Percentiles rank a stretch among this genome's conserved stretches.
Conservation (phyloP, 345 rosid genomes). For the Pugionium cornutum region DNA sequence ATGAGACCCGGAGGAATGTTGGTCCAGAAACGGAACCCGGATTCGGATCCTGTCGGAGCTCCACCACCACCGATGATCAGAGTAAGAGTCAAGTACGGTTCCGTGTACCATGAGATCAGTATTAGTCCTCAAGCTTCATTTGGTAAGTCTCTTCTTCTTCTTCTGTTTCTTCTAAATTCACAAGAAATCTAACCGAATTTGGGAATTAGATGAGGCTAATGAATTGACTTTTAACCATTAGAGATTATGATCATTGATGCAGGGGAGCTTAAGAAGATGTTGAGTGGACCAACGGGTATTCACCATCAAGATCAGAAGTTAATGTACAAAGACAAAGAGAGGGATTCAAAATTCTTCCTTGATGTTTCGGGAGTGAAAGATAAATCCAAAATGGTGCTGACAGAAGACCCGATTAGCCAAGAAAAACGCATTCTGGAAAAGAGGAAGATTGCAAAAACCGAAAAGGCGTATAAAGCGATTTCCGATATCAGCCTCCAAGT, state of each 20-base stretch:
- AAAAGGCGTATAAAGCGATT: slow-evolving; percentile 83
- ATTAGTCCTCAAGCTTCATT: slow-evolving; percentile 88
- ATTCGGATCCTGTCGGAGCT: slow-evolving; percentile 58
- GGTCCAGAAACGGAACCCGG: slow-evolving; percentile 86
- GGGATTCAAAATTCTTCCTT: slow-evolving; percentile 86
- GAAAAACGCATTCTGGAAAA: slow-evolving; percentile 79
- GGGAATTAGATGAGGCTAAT: too few species aligned
- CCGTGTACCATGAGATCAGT: slow-evolving; percentile 74
- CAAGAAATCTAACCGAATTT: too few species aligned
- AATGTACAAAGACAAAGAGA: slow-evolving; percentile 85
- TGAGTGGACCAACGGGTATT: slow-evolving; percentile 82
- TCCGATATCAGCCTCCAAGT: slow-evolving; percentile 90
- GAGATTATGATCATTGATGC: not conserved
- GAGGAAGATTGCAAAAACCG: slow-evolving; percentile 82
- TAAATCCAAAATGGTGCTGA: slow-evolving; percentile 79
- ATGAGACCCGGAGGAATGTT: slow-evolving; percentile 99
- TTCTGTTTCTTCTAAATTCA: too few species aligned
- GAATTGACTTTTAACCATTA: too few species aligned
- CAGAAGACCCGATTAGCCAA: slow-evolving; percentile 87
- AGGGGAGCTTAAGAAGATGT: slow-evolving; percentile 98
- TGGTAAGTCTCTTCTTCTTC: slow-evolving; percentile 50
- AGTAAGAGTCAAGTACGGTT: slow-evolving; percentile 84
- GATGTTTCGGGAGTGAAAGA: slow-evolving; percentile 91
- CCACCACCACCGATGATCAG: slow-evolving; percentile 86
- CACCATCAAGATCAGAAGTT: slow-evolving; percentile 95